Base-by-base conservation (phyloP, 2,329 filamentous ascomycete species). In the Exserohilum rostratum region DNA sequence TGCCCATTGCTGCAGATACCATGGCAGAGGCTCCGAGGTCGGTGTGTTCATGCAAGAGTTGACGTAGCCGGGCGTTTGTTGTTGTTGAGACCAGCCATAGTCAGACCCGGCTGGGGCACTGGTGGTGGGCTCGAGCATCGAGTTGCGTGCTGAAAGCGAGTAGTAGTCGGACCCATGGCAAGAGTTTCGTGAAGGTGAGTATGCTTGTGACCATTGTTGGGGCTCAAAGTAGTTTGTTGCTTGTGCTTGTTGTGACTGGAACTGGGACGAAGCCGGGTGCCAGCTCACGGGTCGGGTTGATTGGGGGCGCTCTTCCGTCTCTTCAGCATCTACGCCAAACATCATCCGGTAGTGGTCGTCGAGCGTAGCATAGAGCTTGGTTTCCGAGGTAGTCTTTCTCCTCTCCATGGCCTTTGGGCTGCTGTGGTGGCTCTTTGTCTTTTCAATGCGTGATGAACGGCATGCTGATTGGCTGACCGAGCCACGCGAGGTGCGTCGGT, bases 201-300 rank as follows among this genome's bases (percentile, higher is more conserved):
- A 53, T 29, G 67, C 59, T 38, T 52, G 67, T 31, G 59, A 51
- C 67, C 71, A 70, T 48, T 66, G 67, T 53, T 76, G 64, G 6
- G 63, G 65, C 12, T 69, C 67, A 13, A 61, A 61, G 47, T 65
- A 58, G 39, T 59, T 57, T 10, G 69, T 64, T 40, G 22, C 22
- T 25, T 25, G 22, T 25, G 22, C 22, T 22, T 52, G 61, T 15
- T 62, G 50, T 34, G 57, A 51, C 30, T 60, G 56, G 60, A 78
- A 70, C 30, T 71, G 73, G 53, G 84, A 80, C 9, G 87, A 84
- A 18, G 84, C 83, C 2, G 89, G 87, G 71, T 92, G 90, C 90
- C 90, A 92, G 79, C 89, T 91, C 40, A 90, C 79, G 5, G 89
- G 89, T 37, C 89, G 65, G 45, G 61, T 63, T 30, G 64, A 57